Conservation (phyloP, 2,329 filamentous ascomycete genomes). For the Ceratocystis papillata region DNA sequence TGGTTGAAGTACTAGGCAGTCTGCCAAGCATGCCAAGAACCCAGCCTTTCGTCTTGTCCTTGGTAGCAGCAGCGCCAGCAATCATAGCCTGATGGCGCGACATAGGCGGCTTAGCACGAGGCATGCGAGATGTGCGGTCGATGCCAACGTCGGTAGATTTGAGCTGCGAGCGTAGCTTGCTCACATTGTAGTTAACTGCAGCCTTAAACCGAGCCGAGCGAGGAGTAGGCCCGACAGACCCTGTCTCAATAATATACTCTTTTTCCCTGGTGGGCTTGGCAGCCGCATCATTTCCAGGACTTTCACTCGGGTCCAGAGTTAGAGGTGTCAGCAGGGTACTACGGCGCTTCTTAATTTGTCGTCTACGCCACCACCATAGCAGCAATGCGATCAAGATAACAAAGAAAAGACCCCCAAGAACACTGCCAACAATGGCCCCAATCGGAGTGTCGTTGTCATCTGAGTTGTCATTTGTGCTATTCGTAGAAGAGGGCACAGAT, state of each 20-base stretch:
- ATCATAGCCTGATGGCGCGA: constrained; percentile 27
- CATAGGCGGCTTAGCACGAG: constrained; percentile 22
- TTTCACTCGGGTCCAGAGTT: constrained; percentile 30
- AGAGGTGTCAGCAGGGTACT: constrained; percentile 43
- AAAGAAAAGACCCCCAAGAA: constrained; percentile 41
- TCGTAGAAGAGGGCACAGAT: neutral
- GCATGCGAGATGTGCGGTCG: constrained; percentile 42
- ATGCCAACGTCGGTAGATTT: constrained; percentile 25
- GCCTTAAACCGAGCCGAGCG: constrained; percentile 35
- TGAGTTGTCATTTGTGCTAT: constrained; percentile 13
- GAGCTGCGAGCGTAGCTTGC: constrained; percentile 26
- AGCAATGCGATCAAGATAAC: constrained; percentile 39
- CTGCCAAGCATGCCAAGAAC: constrained; percentile 25
- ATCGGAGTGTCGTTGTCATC: constrained; percentile 30
- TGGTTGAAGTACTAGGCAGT: neutral
- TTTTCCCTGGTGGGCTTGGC: constrained; percentile 29
- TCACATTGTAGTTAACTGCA: constrained; percentile 29
- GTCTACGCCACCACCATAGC: constrained; percentile 42
- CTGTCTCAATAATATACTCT: constrained; percentile 36
- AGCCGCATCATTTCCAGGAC: constrained; percentile 23
- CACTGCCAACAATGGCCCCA: constrained; percentile 41
- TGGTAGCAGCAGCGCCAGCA: constrained; percentile 29
- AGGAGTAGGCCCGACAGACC: constrained; percentile 42
- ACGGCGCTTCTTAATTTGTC: constrained; percentile 35
- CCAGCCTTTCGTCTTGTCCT: constrained; percentile 29